These are phyloP conservation scores for Fusarium napiforme DNA, from an alignment of 2,329 filamentous ascomycete genomes.

Conservation along the genomic window DNA sequence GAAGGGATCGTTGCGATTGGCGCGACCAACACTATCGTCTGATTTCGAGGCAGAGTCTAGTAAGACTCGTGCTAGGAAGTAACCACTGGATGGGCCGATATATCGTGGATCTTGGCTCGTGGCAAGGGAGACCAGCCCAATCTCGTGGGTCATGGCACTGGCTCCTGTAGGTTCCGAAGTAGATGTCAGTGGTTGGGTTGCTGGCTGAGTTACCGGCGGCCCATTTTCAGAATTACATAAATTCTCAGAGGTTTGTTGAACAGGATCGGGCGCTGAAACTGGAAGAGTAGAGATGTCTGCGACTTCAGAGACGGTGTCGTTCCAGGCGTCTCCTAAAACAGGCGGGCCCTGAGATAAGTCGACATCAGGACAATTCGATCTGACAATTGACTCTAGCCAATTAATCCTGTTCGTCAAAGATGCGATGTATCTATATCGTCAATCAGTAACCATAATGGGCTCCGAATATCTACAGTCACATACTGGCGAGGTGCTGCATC, in stretches of 20 bases:
- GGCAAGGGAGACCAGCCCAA: slow-evolving; percentile 63
- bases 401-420: slow-evolving; percentile 54
- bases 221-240: not conserved
- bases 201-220: fast-evolving
- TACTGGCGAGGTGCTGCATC: slow-evolving; percentile 57
- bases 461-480: not conserved
- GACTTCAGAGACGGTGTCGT: slow-evolving; percentile 13
- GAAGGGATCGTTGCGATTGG: slow-evolving; percentile 23
- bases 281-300: not conserved
- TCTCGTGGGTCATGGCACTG: slow-evolving; percentile 58
- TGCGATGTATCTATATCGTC: slow-evolving; percentile 42
- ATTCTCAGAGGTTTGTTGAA: not conserved
- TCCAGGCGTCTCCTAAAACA: slow-evolving; percentile 23
- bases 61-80: slow-evolving; percentile 62
- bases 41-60: slow-evolving; percentile 52
- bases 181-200: not conserved
- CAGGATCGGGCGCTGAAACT: not conserved
- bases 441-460: not conserved
- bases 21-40: slow-evolving; percentile 22
- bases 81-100: slow-evolving; percentile 66
- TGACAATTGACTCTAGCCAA: slow-evolving; percentile 60
- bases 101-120: slow-evolving; percentile 61
- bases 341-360: slow-evolving; percentile 48
- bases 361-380: slow-evolving; percentile 54
- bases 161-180: slow-evolving; percentile 29